A percentile compares a stretch with the other conserved stretches of the same genome.
These are phyloP conservation scores for Trifolium repens DNA, from an alignment of 306 rosid species.

Conservation along the genomic window DNA sequence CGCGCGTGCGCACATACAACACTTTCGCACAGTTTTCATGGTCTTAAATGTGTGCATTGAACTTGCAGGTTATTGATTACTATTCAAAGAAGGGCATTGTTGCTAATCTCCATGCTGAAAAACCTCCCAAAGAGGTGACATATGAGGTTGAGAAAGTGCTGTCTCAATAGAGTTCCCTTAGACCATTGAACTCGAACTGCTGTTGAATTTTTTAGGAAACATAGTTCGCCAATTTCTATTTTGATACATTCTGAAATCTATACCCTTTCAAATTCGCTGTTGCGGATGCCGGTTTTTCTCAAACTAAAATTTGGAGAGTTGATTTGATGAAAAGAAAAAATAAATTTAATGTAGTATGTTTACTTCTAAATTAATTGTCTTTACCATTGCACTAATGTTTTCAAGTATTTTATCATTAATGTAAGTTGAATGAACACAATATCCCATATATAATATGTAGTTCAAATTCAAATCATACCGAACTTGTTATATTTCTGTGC, in stretches of 20 bases:
- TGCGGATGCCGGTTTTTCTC: constrained; percentile 66
- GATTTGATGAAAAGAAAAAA: constrained; percentile 44
- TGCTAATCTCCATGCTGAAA: constrained; percentile 87
- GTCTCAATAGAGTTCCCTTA: constrained; percentile 51
- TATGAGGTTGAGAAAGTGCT: constrained; percentile 75
- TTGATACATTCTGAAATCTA: constrained; percentile 43
- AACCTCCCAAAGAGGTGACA: constrained; percentile 86
- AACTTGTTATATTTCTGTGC: too few relatives aligned
- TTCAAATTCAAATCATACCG: too few relatives aligned
- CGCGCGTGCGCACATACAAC: too few relatives aligned
- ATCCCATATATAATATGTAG: too few relatives aligned
- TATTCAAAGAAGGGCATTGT: constrained; percentile 75
- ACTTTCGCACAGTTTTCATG: too few relatives aligned
- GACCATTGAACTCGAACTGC: constrained; percentile 18
- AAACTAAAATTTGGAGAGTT: constrained; percentile 59
- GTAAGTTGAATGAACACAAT: too few relatives aligned
- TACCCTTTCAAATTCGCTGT: constrained; percentile 41
- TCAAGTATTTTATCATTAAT: too few relatives aligned
- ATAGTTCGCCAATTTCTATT: constrained; percentile 42
- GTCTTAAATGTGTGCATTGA: constrained; percentile 18
- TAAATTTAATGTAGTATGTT: constrained; percentile 14
- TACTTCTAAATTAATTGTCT: background rate
- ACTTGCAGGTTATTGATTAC: constrained; percentile 83
- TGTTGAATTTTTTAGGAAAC: constrained; percentile 34
- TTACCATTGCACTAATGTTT: too few relatives aligned